A percentile compares a stretch with the other conserved stretches of the same genome.
These are phyloP conservation scores for Paragyromitra xinjiangensis DNA, from an alignment of 495 filamentous ascomycete genomes.

Conservation along the genomic window DNA sequence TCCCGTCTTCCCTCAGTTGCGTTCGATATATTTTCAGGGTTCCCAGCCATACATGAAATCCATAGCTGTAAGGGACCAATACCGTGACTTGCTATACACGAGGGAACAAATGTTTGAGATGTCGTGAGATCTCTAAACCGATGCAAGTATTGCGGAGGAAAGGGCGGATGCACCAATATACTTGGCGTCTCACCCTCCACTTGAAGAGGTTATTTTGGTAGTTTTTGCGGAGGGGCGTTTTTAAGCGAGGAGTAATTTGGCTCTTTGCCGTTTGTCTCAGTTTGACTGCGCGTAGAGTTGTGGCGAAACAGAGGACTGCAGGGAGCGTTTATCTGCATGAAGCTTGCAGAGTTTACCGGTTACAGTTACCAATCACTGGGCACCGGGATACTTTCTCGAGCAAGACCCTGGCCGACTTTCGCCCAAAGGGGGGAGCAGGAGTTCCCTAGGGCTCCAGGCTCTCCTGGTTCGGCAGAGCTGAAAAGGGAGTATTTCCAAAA, in stretches of 20 bases:
- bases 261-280: constrained; percentile 38
- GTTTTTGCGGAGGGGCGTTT: constrained; percentile 14
- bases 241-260: constrained; percentile 45
- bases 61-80: constrained; percentile 22
- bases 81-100: constrained; percentile 29
- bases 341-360: constrained; percentile 22
- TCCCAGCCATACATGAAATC: constrained; percentile 10
- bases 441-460: not conserved
- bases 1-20: constrained; percentile 37
- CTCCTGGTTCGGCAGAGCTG: constrained; percentile 3
- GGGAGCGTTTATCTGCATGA: constrained; percentile 40
- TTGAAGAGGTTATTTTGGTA: constrained; percentile 37
- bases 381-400: not conserved
- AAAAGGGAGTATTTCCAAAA: constrained; percentile 32
- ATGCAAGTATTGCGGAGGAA: constrained; percentile 9
- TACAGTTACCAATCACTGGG: constrained; percentile 21
- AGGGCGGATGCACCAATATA: constrained; percentile 10
- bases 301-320: constrained; percentile 43
- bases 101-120: constrained; percentile 39
- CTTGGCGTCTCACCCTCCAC: constrained; percentile 28
- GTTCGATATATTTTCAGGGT: constrained; percentile 15
- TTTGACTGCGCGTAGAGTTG: constrained; percentile 25
- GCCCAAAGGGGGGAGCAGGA: constrained; percentile 5
- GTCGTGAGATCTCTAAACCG: constrained; percentile 39
- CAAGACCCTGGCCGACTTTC: not conserved